Evolutionary conservation across 768 basidiomycete species (phyloP).

Genomic region (Mycena galericulata): DNA sequence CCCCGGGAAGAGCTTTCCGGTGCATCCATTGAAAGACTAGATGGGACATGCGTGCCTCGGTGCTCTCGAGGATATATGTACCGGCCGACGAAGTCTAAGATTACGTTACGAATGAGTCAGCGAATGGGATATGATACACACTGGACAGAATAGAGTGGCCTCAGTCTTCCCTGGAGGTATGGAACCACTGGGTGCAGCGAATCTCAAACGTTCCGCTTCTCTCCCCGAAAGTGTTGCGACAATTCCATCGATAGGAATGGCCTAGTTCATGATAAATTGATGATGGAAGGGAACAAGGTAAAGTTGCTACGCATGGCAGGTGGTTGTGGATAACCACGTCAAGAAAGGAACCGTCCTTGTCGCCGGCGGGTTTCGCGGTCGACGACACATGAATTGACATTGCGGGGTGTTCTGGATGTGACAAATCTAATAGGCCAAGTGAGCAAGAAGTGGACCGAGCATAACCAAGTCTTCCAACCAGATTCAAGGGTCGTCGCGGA

Average conservation of each 20-base stretch:
- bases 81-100: conserved; percentile 78
- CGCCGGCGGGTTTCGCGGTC: conserved; percentile 64
- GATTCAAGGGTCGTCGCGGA: conserved; percentile 65
- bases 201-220: conserved; percentile 72
- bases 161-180: conserved; percentile 71
- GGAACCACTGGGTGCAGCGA: conserved; percentile 52
- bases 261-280: conserved; percentile 52
- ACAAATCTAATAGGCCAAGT: conserved; percentile 62
- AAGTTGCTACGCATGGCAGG: conserved; percentile 74
- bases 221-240: conserved; percentile 70
- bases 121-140: conserved; percentile 51
- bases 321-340: conserved; percentile 71
- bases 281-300: conserved; percentile 17
- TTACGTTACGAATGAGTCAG: conserved; percentile 13
- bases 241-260: conserved; percentile 71
- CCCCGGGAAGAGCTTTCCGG: conserved; percentile 47
- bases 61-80: conserved; percentile 73
- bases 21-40: conserved; percentile 77
- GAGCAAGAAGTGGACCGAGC: conserved; percentile 7
- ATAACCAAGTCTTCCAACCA: conserved; percentile 51
- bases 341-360: conserved; percentile 75
- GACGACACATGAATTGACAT: conserved; percentile 64
- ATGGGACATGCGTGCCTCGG: conserved; percentile 72
- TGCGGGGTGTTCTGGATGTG: conserved; percentile 77
- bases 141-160: conserved; percentile 77